Evolutionary conservation across 495 filamentous ascomycete species (phyloP), one percentile per base, ranked within the genome.

Genomic region (Tuber umbilicatum): DNA sequence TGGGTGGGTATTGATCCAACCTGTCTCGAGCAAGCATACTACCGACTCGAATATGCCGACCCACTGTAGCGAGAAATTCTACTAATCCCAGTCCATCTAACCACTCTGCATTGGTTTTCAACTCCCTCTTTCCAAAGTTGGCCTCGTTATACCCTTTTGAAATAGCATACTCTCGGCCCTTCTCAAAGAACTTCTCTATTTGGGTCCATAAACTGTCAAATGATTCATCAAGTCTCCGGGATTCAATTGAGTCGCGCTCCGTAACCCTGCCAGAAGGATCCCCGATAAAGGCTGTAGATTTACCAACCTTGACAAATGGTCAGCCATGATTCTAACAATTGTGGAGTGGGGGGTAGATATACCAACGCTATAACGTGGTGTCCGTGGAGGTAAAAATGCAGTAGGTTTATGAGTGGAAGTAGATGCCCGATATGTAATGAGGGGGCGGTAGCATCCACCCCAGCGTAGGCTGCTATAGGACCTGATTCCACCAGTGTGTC

Each of bases 351-450:
- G 68, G 6, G 35, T 42, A 19, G 31, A 84, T 85, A 82, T 73
- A 92, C 86, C 75, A 99, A 83, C 70, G 90, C 91, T 37, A 91
- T 87, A 21, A 92, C 86, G 42, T 88, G 86, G 77, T 91, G 90
- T 21, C 95, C 94, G 84, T 94, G 88, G 55, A 97, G 85, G 82
- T 94, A 96, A 85, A 93, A 91, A 92, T 95, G 97, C 74, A 93
- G 94, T 40, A 97, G 84, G 1, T 93, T 89, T 95, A 99, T 98
- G 64, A 98, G 87, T 14, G 95, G 94, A 16, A 98, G 84, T 73
- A 99, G 89, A 83, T 99, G 94, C 42, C 95, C 95, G 73, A 98
- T 86, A 82, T 99, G 95, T 77, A 98, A 85, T 6, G 94, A 97
- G 39, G 89, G 87, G 5, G 94, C 96, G 0, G 96, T 97, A 19